Evolutionary conservation across 179 eudicot species (phyloP), one percentile per base, ranked within the genome.

Genomic region (Silene noctiflora): DNA sequence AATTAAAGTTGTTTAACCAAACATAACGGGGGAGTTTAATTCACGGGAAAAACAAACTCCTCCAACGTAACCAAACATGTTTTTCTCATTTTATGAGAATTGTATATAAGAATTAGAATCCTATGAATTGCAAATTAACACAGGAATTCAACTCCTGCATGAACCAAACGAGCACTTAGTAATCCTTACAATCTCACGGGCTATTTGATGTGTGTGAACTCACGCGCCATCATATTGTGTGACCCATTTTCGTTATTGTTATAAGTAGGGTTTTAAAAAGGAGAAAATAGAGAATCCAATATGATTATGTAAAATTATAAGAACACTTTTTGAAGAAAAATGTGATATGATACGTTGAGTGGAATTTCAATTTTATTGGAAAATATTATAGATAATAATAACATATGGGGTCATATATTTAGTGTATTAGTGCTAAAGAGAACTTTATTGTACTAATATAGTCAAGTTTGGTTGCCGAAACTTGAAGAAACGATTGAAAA

Each of bases 381-480:
- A 48, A 48, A 58, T 16, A 14, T 56, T 58, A 58, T 58, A 58
- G 11, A 59, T 8, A 59, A 58, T 19, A 58, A 19, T 59, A 24
- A 59, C 9, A 19, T 60, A 60, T 60, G 64, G 64, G 64, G 64
- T 60, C 64, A 60, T 60, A n/a, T 60, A 13, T 20, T 0, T n/a
- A n/a, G 17, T 60, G 24, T 20, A 4, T 60, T 60, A 59, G 63
- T 59, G 63, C 21, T 48, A 59, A 59, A n/a, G 64, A n/a, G 0
- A 60, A 60, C 64, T 60, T 60, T 60, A n/a, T 60, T 1, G 25
- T 51, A 48, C 16, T 53, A 60, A 60, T 60, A 20, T 60, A 60
- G 64, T 60, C 64, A 60, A 60, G 64, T 60, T 60, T 60, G 64
- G 64, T 60, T 60, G 64, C 64, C 64, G 12, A 60, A 60, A 60